Conservation (phyloP, 2,329 filamentous ascomycete genomes). For the Aspergillus sp. region DNA sequence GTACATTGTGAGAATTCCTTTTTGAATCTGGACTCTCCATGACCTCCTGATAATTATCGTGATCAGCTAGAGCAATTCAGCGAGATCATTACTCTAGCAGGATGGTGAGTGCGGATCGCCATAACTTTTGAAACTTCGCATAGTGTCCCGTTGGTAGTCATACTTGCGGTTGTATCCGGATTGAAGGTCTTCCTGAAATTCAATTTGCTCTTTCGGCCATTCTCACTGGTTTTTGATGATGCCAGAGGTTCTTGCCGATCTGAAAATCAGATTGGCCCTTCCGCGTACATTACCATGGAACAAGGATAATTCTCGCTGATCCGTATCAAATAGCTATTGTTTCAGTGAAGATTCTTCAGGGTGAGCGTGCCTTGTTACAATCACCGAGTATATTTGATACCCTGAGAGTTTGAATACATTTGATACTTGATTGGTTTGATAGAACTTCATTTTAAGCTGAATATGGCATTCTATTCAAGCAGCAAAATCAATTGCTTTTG, state of each 20-base stretch:
- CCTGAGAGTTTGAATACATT: neutral
- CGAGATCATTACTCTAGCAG: constrained; percentile 1
- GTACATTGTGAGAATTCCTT: neutral
- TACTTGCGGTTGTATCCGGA: neutral
- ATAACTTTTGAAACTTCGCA: neutral
- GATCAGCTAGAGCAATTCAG: neutral
- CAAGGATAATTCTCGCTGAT: neutral
- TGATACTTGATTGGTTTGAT: neutral
- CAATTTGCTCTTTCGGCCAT: neutral
- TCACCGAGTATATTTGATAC: neutral
- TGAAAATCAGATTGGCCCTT: neutral
- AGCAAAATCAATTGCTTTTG: neutral
- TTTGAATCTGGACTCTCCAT: constrained; percentile 1
- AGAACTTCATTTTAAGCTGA: neutral
- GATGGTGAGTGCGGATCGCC: neutral
- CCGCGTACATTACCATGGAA: neutral
- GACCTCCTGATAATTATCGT: neutral
- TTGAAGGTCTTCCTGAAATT: neutral
- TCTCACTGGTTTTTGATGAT: neutral
- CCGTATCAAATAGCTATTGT: neutral
- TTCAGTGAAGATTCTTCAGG: neutral
- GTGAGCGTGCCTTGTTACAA: neutral
- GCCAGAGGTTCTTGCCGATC: neutral
- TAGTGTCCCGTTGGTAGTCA: neutral
- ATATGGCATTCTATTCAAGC: neutral